phyloP scores from a whole-genome alignment of 140 eudicot species.

The Flaveria floridana region DNA sequence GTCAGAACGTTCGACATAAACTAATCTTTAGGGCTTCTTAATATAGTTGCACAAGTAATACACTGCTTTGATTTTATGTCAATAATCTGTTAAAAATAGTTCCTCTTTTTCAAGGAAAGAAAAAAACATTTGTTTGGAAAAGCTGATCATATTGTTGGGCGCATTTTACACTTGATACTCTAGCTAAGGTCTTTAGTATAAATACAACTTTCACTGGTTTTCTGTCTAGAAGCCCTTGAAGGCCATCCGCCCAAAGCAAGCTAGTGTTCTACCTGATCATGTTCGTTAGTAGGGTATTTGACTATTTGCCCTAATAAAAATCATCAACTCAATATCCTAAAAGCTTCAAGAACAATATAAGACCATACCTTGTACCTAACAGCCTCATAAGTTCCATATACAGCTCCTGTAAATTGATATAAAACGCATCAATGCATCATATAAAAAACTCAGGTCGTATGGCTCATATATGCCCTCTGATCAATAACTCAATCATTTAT shows the following conservation, averaged over 20 bases:
- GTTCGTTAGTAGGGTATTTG: too few species aligned
- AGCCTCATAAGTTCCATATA: conserved; percentile 84
- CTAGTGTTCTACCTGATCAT: too few species aligned
- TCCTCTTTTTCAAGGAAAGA: not conserved
- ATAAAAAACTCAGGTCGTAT: conserved; percentile 2
- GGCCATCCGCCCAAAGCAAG: too few species aligned
- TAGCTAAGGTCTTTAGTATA: too few species aligned
- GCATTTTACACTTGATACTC: not conserved
- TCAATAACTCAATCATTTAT: not conserved
- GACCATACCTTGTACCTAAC: conserved; percentile 62
- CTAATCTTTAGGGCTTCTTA: not conserved
- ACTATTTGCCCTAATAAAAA: not conserved
- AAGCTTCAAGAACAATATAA: conserved; percentile 26
- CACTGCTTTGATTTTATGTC: not conserved
- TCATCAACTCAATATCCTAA: conserved; percentile 8
- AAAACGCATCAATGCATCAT: conserved; percentile 9
- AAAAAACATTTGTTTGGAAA: not conserved
- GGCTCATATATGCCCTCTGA: not conserved
- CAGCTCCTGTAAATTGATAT: conserved; percentile 59
- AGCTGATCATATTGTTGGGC: not conserved
- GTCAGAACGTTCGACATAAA: not conserved
- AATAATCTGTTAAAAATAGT: not conserved
- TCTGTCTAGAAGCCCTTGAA: too few species aligned
- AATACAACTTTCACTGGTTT: too few species aligned
- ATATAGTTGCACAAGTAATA: not conserved